Percentiles rank a stretch among this genome's conserved stretches.
Conservation (phyloP, 148 eudicot genomes). For the Camellia sinensis region DNA sequence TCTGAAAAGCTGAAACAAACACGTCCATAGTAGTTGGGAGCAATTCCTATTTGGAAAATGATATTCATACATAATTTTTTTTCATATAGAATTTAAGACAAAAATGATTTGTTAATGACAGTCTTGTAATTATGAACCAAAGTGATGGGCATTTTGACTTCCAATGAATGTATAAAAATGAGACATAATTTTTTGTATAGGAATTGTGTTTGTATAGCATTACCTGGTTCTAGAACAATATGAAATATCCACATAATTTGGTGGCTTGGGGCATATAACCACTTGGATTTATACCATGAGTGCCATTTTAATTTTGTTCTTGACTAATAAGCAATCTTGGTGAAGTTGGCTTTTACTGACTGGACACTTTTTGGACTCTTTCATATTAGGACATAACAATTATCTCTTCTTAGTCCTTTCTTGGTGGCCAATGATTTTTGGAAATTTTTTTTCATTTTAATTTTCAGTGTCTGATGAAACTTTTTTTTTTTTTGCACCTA, state of each 20-base stretch:
- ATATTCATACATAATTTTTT: too few species aligned
- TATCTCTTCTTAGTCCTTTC: background rate
- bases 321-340: background rate
- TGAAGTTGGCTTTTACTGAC: background rate
- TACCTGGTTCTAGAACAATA: background rate
- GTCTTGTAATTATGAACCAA: too few species aligned
- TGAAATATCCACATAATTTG: background rate
- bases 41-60: background rate
- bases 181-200: too few species aligned
- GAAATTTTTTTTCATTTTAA: background rate
- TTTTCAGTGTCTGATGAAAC: background rate
- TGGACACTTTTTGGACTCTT: background rate
- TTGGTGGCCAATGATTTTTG: background rate
- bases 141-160: too few species aligned
- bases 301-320: background rate
- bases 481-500: background rate
- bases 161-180: too few species aligned
- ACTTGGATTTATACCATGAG: background rate
- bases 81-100: too few species aligned
- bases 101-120: too few species aligned
- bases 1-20: too few species aligned
- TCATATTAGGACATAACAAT: background rate
- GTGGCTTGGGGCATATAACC: background rate
- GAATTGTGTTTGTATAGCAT: too few species aligned
- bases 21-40: background rate